Percentiles rank a stretch among this genome's conserved stretches.
phyloP scores from a whole-genome alignment of 2,329 filamentous ascomycete genomes.

The Talaromyces sp. region DNA sequence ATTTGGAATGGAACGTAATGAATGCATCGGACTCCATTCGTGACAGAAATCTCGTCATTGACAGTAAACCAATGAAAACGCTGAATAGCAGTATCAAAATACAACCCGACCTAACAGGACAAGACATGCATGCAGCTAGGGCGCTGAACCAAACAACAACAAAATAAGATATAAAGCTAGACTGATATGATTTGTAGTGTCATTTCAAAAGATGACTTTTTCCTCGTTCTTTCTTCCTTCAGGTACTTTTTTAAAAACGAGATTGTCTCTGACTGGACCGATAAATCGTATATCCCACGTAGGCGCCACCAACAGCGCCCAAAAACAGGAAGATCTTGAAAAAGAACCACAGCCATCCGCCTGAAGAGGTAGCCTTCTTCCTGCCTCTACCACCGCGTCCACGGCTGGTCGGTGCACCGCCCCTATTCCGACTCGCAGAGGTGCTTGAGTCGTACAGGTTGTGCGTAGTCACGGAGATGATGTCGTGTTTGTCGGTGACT shows the following conservation, averaged over 20 bases:
- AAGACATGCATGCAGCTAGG: slow-evolving; percentile 1
- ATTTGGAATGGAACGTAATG: not conserved
- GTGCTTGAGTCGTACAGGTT: slow-evolving; percentile 70
- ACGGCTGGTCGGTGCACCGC: slow-evolving; percentile 21
- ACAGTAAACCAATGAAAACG: slow-evolving; percentile 14
- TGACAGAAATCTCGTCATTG: slow-evolving; percentile 7
- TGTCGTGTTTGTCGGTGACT: slow-evolving; percentile 96
- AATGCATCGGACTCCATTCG: not conserved
- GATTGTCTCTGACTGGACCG: slow-evolving; percentile 57
- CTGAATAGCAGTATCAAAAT: slow-evolving; percentile 20
- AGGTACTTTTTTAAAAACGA: slow-evolving; percentile 25
- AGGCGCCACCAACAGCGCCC: slow-evolving; percentile 66
- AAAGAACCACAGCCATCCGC: slow-evolving; percentile 69
- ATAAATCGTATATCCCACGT: slow-evolving; percentile 83
- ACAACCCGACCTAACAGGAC: slow-evolving; percentile 6
- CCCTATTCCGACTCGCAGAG: slow-evolving; percentile 25
- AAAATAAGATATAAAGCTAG: not conserved
- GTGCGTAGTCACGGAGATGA: slow-evolving; percentile 78
- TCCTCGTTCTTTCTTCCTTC: slow-evolving; percentile 19
- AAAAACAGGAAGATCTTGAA: slow-evolving; percentile 80
- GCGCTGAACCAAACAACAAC: not conserved
- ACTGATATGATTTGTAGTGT: not conserved
- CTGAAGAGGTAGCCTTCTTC: slow-evolving; percentile 22
- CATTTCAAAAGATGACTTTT: not conserved
- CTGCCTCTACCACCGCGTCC: slow-evolving; percentile 24